phyloP scores from a whole-genome alignment of 164 flowering plant species.

The Chimonanthus praecox region DNA sequence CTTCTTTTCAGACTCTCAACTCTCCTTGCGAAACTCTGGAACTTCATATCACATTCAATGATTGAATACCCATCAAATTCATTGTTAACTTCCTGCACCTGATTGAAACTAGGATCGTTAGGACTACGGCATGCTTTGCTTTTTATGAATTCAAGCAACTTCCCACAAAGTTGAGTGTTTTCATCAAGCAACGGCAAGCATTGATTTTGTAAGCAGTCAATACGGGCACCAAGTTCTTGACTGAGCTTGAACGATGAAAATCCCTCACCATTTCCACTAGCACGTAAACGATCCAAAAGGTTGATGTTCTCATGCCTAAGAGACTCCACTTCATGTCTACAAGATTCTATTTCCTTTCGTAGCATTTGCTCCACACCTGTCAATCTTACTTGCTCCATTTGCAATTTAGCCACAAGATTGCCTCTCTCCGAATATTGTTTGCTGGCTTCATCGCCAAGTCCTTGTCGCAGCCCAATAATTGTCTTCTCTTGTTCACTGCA shows the following conservation, averaged over 20 bases:
- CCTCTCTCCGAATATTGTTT: conserved; percentile 38
- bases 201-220: conserved; percentile 57
- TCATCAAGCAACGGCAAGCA: conserved; percentile 54
- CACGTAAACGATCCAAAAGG: conserved; percentile 54
- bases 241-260: conserved; percentile 54
- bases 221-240: conserved; percentile 49
- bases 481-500: conserved; percentile 87
- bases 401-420: conserved; percentile 38
- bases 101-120: conserved; percentile 18
- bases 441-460: conserved; percentile 40
- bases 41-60: conserved; percentile 73
- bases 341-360: conserved; percentile 76
- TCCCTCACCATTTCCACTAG: conserved; percentile 37
- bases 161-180: conserved; percentile 45
- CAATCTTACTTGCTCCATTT: conserved; percentile 70
- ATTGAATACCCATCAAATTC: conserved; percentile 55
- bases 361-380: conserved; percentile 69
- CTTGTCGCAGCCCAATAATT: conserved; percentile 60
- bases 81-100: conserved; percentile 19
- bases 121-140: conserved; percentile 23
- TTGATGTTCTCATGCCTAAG: conserved; percentile 76
- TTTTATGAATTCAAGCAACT: conserved; percentile 52
- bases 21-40: conserved; percentile 69
- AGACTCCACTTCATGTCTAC: conserved; percentile 57
- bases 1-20: conserved; percentile 56